Percentiles rank a stretch among this genome's conserved stretches.
phyloP scores from a whole-genome alignment of 257 asterid species.

The Solanum habrochaites region DNA sequence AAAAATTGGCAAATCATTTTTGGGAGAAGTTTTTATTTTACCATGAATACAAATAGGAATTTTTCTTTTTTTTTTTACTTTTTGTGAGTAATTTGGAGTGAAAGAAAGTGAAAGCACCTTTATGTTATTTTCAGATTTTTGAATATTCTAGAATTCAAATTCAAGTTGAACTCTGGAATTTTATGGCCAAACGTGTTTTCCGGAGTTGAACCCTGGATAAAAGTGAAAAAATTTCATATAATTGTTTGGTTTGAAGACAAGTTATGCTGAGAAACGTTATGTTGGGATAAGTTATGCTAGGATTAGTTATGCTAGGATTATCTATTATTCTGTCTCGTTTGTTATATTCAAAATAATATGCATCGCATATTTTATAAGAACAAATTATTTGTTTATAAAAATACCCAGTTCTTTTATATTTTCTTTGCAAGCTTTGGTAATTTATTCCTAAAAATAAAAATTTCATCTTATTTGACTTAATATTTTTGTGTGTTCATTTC shows the following conservation, averaged over 20 bases:
- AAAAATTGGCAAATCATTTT: not conserved
- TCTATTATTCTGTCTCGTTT: not conserved
- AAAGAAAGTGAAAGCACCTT: not conserved
- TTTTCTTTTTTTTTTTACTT: not conserved
- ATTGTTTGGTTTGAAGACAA: not conserved
- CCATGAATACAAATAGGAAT: not conserved
- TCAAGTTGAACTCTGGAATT: not conserved
- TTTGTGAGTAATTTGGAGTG: not conserved
- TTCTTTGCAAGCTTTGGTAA: not conserved
- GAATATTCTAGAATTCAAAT: not conserved
- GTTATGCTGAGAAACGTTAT: not conserved
- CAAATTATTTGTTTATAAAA: too few species aligned
- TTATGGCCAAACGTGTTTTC: not conserved
- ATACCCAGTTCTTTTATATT: not conserved
- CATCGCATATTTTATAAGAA: not conserved
- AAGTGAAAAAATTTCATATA: not conserved
- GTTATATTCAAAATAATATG: not conserved
- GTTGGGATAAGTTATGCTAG: not conserved
- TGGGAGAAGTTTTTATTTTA: not conserved
- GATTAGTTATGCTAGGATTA: not conserved
- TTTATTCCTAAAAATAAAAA: too few species aligned
- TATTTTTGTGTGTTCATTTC: not conserved
- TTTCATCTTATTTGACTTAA: not conserved
- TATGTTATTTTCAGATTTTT: not conserved
- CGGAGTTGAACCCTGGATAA: not conserved